Evolutionary conservation across 495 filamentous ascomycete species (phyloP).

Genomic region (Oidiodendron maius): DNA sequence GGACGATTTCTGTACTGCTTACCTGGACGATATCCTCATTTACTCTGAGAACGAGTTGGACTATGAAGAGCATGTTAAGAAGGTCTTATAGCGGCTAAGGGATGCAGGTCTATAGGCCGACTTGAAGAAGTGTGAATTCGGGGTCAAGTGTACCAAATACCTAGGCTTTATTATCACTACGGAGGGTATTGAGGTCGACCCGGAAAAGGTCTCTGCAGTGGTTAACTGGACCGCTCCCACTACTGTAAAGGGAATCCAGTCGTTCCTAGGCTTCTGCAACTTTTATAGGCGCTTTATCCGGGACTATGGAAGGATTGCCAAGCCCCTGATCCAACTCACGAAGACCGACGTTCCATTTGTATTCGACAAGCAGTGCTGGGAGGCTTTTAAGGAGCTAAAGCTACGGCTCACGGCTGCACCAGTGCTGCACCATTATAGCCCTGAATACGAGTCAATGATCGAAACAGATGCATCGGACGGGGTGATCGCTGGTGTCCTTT

Average conservation of each 20-base stretch:
- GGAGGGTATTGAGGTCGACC: conserved; percentile 20
- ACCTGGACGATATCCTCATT: conserved; percentile 3
- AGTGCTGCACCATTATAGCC: neutral
- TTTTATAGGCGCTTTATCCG: conserved; percentile 27
- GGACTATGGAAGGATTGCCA: conserved; percentile 19
- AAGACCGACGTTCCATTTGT: neutral
- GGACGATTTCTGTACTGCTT: too few species aligned
- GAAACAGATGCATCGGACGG: too few species aligned
- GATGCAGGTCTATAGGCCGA: conserved; percentile 13
- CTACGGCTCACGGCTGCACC: neutral
- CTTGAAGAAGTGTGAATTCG: conserved; percentile 27
- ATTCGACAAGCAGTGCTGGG: too few species aligned
- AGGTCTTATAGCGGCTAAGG: too few species aligned
- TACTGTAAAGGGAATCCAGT: too few species aligned
- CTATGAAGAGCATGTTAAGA: too few species aligned
- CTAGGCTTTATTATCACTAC: conserved; percentile 21
- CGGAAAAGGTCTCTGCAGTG: too few species aligned
- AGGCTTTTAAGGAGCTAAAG: neutral
- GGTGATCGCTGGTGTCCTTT: neutral
- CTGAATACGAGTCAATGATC: neutral
- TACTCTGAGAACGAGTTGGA: neutral
- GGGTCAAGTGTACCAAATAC: conserved; percentile 16
- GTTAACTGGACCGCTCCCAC: too few species aligned
- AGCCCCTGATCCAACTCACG: neutral
- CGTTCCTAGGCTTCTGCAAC: too few species aligned